Base-by-base conservation (phyloP, 306 rosid genomes). In the Acacia melanoxylon region DNA sequence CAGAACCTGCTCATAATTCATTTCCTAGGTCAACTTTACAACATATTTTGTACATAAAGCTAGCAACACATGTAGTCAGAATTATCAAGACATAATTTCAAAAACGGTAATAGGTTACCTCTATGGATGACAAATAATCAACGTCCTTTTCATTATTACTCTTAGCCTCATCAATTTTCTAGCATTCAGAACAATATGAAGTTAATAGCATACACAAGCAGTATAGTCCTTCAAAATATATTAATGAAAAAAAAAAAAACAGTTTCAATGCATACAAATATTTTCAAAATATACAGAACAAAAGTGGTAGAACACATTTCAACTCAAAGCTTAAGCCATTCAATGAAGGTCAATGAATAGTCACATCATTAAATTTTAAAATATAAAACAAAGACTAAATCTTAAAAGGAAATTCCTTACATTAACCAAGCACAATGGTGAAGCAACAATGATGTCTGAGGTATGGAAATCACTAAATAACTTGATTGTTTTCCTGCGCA, bases 101-200 rank as follows among this genome's bases (percentile, higher is more conserved):
- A 48, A 19, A 61, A 70, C 33, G 67, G 84, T 33, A 69, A 83
- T 17, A 81, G 35, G 6, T 86, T 86, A 93, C 99, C 95, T 95
- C 99, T 76, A 95, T 91, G 45, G 99, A 95, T 16, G 99, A 93
- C 86, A 95, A 91, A 92, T 89, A 95, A 84, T 95, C 98, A 33
- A 93, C 91, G 69, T 95, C 96, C 81, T 95, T 95, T 85, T 89
- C 97, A 91, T 92, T 91, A 68, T 87, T 87, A 66, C 27, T 77
- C 80, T 80, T 84, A 44, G 88, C 86, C 86, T 89, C 94, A 13
- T 87, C 95, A 58, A 93, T 90, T 95, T 95, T 95, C 99, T 95
- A 87, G 42, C 41, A 84, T 85, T 27, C 68, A 72, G 42, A 78
- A 86, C 81, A 86, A 63, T 61, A 7, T 52, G 35, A 22, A 51